These are phyloP conservation scores for Nadsonia starkeyi-henricii DNA, from an alignment of 1,139 yeast species.

Conservation along the genomic window DNA sequence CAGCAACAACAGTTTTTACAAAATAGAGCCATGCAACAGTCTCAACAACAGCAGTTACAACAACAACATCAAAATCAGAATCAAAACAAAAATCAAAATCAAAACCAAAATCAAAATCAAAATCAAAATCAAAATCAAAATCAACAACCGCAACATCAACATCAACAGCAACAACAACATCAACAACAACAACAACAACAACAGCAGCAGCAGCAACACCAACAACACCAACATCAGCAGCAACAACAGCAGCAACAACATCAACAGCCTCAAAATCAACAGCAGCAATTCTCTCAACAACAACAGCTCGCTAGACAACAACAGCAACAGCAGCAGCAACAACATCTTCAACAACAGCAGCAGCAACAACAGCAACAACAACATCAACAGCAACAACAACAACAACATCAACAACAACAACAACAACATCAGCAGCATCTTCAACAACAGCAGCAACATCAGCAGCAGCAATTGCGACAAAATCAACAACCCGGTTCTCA, in stretches of 20 bases:
- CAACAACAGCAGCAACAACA: slow-evolving; percentile 12
- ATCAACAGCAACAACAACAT: slow-evolving; percentile 7
- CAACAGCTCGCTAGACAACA: slow-evolving; percentile 12
- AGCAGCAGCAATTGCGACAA: no score
- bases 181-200: slow-evolving; percentile 9
- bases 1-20: slow-evolving; percentile 8
- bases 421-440: slow-evolving; percentile 26
- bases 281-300: slow-evolving; percentile 10
- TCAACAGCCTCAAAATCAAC: slow-evolving; percentile 10
- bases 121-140: slow-evolving; percentile 3
- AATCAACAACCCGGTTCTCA: no score
- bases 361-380: slow-evolving; percentile 10
- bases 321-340: slow-evolving; percentile 7
- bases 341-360: slow-evolving; percentile 9
- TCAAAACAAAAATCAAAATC: background rate
- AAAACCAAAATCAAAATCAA: slow-evolving; percentile 5
- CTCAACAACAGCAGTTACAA: slow-evolving; percentile 9
- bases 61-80: slow-evolving; percentile 10
- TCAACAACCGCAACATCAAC: slow-evolving; percentile 5
- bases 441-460: slow-evolving; percentile 11
- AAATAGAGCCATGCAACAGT: slow-evolving; percentile 6
- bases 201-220: slow-evolving; percentile 15
- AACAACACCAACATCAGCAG: slow-evolving; percentile 13
- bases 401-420: slow-evolving; percentile 29
- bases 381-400: slow-evolving; percentile 13